phyloP scores from a whole-genome alignment of 2,329 filamentous ascomycete genomes.

The Trichoderma pleuroti region DNA sequence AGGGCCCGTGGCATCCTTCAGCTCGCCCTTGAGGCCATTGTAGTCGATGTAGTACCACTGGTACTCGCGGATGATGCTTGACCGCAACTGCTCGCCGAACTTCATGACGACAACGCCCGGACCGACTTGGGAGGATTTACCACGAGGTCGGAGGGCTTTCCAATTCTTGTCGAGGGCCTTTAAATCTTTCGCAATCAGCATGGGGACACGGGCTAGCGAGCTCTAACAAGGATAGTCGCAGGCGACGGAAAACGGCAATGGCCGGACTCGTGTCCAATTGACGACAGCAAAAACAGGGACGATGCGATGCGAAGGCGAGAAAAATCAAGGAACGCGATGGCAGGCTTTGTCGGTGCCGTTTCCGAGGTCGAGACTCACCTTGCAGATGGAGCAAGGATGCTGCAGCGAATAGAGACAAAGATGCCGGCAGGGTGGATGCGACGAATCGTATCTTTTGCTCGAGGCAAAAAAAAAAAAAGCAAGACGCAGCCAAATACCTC shows the following conservation, averaged over 20 bases:
- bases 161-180: conserved; percentile 42
- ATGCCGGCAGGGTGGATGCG: conserved; percentile 1
- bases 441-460: background rate
- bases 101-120: conserved; percentile 63
- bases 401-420: background rate
- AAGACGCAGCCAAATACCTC: background rate
- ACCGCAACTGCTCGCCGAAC: conserved; percentile 96
- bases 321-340: background rate
- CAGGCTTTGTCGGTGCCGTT: background rate
- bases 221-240: background rate
- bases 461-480: background rate
- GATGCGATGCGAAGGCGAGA: background rate
- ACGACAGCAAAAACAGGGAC: background rate
- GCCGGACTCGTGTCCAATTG: background rate
- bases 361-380: conserved; percentile 2
- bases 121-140: conserved; percentile 34
- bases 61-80: conserved; percentile 94
- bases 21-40: conserved; percentile 82
- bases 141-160: conserved; percentile 33
- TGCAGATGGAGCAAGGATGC: background rate
- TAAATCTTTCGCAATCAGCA: conserved; percentile 54
- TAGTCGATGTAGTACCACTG: conserved; percentile 99
- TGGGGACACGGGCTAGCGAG: conserved; percentile 26
- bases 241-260: background rate
- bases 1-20: conserved; percentile 68